A percentile compares a stretch with the other conserved stretches of the same genome.
Conservation (phyloP, 176 grass and related monocot genomes). For the Avena sativa region DNA sequence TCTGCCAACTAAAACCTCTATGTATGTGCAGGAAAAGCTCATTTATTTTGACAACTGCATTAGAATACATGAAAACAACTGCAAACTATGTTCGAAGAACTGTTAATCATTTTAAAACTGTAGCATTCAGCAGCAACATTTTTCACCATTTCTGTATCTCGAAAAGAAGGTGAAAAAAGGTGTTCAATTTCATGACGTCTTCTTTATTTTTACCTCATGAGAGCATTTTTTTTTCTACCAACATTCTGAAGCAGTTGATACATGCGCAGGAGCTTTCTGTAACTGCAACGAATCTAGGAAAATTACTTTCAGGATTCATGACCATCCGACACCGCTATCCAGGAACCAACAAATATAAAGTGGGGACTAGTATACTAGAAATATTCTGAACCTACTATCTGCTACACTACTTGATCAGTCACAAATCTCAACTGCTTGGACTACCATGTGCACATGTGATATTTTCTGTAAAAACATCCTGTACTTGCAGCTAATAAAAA, state of each 20-base stretch:
- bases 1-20: background rate
- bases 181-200: background rate
- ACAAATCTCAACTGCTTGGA: constrained; percentile 14
- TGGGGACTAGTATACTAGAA: constrained; percentile 25
- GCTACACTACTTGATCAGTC: constrained; percentile 40
- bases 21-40: background rate
- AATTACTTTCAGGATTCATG: constrained; percentile 10
- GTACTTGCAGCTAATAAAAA: constrained; percentile 37
- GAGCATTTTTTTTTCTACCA: background rate
- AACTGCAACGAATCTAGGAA: background rate
- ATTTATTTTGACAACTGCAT: background rate
- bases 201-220: background rate
- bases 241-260: constrained; percentile 34
- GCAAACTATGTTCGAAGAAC: constrained; percentile 16
- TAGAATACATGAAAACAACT: background rate
- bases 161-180: background rate
- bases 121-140: background rate
- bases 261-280: background rate
- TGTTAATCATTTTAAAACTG: background rate
- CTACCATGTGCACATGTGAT: constrained; percentile 37
- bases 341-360: constrained; percentile 20
- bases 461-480: constrained; percentile 6
- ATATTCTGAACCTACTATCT: constrained; percentile 40
- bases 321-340: constrained; percentile 21
- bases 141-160: background rate